phyloP scores from a whole-genome alignment of 306 rosid genomes.

The Vigna unguiculata region DNA sequence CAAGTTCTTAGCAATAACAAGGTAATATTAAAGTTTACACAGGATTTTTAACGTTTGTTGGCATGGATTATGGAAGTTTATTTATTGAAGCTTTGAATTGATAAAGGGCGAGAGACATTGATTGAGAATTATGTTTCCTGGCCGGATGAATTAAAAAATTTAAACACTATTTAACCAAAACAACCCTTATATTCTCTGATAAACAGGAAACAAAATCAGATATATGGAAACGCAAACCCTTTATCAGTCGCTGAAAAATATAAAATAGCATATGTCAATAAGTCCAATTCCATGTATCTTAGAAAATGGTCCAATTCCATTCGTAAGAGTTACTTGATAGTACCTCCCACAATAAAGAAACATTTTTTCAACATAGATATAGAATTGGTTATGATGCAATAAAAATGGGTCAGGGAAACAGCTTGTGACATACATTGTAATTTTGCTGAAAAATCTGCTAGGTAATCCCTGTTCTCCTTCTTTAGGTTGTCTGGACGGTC shows the following conservation, averaged over 20 bases:
- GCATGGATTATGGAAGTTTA: no score
- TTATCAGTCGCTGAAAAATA: background rate
- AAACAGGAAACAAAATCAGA: background rate
- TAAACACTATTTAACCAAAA: no score
- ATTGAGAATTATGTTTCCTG: background rate
- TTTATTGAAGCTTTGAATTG: no score
- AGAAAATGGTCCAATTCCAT: background rate
- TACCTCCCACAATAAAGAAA: background rate
- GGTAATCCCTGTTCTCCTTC: slow-evolving; percentile 12
- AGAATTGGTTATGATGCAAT: background rate
- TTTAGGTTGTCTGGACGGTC: slow-evolving; percentile 33
- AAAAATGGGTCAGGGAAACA: background rate
- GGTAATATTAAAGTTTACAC: no score
- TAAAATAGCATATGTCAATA: background rate
- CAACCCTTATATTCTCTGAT: background rate
- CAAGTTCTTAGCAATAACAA: background rate
- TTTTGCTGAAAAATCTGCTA: slow-evolving; percentile 11
- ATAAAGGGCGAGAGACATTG: background rate
- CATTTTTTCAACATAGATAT: background rate
- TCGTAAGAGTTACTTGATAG: background rate
- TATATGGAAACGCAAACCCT: background rate
- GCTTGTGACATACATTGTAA: slow-evolving; percentile 19
- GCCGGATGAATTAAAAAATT: background rate
- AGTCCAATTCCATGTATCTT: no score
- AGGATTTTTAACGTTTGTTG: no score